Percentiles rank a stretch among this genome's conserved stretches.
Conservation (phyloP, 2,329 filamentous ascomycete species). For the Aspergillus floridensis region DNA sequence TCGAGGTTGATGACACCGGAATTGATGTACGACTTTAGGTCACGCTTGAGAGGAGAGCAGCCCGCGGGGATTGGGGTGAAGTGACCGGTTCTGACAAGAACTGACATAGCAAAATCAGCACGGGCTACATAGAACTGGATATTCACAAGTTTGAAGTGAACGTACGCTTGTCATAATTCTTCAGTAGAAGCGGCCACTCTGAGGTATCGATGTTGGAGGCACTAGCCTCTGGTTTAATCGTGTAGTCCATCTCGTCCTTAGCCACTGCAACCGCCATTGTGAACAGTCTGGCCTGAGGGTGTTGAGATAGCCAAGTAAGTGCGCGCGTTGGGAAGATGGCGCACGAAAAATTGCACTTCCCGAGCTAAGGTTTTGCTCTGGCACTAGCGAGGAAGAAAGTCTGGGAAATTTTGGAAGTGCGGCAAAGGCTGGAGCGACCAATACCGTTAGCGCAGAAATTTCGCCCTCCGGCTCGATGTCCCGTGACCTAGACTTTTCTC, state of each 20-base stretch:
- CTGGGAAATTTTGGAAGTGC: conserved; percentile 31
- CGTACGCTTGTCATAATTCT: conserved; percentile 92
- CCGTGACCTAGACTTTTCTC: conserved; percentile 11
- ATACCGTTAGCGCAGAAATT: conserved; percentile 26
- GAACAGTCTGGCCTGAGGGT: conserved; percentile 21
- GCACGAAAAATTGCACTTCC: conserved; percentile 24
- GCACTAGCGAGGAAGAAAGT: conserved; percentile 24
- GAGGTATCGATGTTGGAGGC: conserved; percentile 79
- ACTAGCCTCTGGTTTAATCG: conserved; percentile 87
- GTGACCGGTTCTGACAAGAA: conserved; percentile 89
- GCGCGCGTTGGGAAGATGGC: conserved; percentile 20
- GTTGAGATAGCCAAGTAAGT: conserved; percentile 16
- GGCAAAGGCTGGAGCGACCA: conserved; percentile 20
- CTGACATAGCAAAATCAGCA: conserved; percentile 45
- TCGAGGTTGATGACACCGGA: conserved; percentile 98
- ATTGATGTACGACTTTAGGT: conserved; percentile 94
- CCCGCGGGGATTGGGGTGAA: conserved; percentile 96
- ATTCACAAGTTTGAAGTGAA: conserved; percentile 23
- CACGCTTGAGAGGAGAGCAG: conserved; percentile 85
- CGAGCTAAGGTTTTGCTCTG: conserved; percentile 22
- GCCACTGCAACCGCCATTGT: conserved; percentile 48
- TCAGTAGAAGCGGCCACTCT: conserved; percentile 88
- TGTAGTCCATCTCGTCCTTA: conserved; percentile 67
- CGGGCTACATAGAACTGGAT: conserved; percentile 9
- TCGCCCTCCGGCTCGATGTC: conserved; percentile 4